phyloP scores from a whole-genome alignment of 2,329 filamentous ascomycete genomes.

The Pseudogymnoascus sp. region DNA sequence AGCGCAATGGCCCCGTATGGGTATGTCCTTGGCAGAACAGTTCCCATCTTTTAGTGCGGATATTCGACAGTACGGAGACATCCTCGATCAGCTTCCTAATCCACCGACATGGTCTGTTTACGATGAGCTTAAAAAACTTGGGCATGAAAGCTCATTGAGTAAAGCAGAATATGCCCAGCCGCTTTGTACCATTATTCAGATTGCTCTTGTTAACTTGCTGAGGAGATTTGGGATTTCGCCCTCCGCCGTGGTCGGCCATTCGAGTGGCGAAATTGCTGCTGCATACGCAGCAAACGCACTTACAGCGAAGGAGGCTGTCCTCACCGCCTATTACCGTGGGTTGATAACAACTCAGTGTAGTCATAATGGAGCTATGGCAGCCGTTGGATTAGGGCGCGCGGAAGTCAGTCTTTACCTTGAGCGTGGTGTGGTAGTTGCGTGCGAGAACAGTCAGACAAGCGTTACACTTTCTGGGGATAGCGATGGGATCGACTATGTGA shows the following conservation, averaged over 20 bases:
- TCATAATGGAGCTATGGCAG: slow-evolving; percentile 44
- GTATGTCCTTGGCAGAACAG: slow-evolving; percentile 14
- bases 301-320: slow-evolving; percentile 28
- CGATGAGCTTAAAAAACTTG: not conserved
- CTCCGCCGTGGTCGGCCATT: slow-evolving; percentile 37
- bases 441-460: slow-evolving; percentile 25
- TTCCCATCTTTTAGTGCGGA: not conserved
- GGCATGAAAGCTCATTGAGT: slow-evolving; percentile 33
- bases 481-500: slow-evolving; percentile 12
- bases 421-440: slow-evolving; percentile 27
- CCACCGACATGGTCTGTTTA: not conserved
- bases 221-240: slow-evolving; percentile 34
- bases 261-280: slow-evolving; percentile 41
- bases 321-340: slow-evolving; percentile 38
- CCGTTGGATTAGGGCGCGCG: slow-evolving; percentile 33
- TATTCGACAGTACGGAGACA: not conserved
- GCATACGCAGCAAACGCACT: slow-evolving; percentile 36
- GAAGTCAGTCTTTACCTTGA: slow-evolving; percentile 13
- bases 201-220: slow-evolving; percentile 38
- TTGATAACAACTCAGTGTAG: slow-evolving; percentile 25
- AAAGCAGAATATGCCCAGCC: slow-evolving; percentile 37
- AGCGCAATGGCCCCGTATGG: slow-evolving; percentile 23
- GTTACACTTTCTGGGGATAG: slow-evolving; percentile 23
- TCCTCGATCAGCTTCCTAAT: not conserved
- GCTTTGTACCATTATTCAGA: slow-evolving; percentile 40